Percentiles rank a stretch among this genome's conserved stretches.
phyloP scores from a whole-genome alignment of 2,329 filamentous ascomycete genomes.

The Achaetomium macrosporum region DNA sequence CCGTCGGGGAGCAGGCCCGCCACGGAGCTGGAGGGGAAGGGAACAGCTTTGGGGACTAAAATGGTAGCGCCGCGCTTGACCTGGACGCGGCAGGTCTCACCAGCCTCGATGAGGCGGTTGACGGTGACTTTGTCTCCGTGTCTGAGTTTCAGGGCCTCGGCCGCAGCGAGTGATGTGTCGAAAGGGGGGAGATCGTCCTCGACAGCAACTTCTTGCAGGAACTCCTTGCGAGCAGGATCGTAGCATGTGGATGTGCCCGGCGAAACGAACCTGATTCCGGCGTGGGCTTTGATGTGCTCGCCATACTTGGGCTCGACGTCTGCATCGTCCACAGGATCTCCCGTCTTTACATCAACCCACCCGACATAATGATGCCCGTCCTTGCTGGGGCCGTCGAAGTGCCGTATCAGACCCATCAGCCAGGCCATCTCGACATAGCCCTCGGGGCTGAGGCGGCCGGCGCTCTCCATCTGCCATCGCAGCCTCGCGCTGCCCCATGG shows the following conservation, averaged over 20 bases:
- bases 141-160: conserved; percentile 27
- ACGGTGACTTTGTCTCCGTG: conserved; percentile 31
- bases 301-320: conserved; percentile 30
- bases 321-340: conserved; percentile 26
- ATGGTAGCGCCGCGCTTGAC: conserved; percentile 30
- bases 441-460: conserved; percentile 62
- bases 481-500: conserved; percentile 66
- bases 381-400: conserved; percentile 36
- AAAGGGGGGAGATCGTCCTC: conserved; percentile 31
- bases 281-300: conserved; percentile 29
- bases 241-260: conserved; percentile 20
- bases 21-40: conserved; percentile 18
- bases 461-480: conserved; percentile 67
- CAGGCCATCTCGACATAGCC: conserved; percentile 68
- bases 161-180: conserved; percentile 27
- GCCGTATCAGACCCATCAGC: conserved; percentile 69
- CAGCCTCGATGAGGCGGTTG: conserved; percentile 14
- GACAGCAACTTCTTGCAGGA: conserved; percentile 32
- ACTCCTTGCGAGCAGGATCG: conserved; percentile 26
- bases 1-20: conserved; percentile 33
- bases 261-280: conserved; percentile 32
- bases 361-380: conserved; percentile 54
- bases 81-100: conserved; percentile 22
- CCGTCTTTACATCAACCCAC: conserved; percentile 36
- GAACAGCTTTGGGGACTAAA: conserved; percentile 29